Evolutionary conservation across 345 rosid species (phyloP).

Genomic region (Populus pruinosa): DNA sequence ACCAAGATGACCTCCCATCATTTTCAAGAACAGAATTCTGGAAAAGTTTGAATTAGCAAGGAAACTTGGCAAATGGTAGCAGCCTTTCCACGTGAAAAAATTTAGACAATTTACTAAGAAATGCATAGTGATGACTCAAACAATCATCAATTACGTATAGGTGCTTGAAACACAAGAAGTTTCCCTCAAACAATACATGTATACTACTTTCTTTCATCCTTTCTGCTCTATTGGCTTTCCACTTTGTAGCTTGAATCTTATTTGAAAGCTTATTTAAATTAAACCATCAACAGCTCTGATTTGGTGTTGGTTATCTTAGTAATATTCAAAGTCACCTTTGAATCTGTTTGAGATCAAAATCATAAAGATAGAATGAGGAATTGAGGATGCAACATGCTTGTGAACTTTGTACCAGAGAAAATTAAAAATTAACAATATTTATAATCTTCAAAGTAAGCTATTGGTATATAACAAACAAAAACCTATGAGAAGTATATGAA

Average conservation of each 20-base stretch:
- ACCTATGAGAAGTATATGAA: not conserved
- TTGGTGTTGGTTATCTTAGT: too few species aligned
- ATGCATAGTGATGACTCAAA: not conserved
- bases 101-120: not conserved
- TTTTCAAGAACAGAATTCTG: slow-evolving; percentile 44
- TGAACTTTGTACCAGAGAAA: not conserved
- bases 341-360: not conserved
- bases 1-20: slow-evolving; percentile 59
- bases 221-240: not conserved
- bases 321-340: not conserved
- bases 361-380: not conserved
- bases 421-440: not conserved
- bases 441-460: not conserved
- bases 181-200: not conserved
- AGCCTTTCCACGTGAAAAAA: slow-evolving; percentile 1
- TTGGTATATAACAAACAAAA: not conserved
- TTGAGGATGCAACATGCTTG: not conserved
- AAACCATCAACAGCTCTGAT: not conserved
- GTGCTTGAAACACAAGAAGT: not conserved
- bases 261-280: not conserved
- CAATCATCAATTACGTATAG: not conserved
- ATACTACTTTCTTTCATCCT: not conserved
- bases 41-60: slow-evolving; percentile 10
- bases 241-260: not conserved
- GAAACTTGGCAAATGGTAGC: slow-evolving; percentile 9